Evolutionary conservation across 2,329 filamentous ascomycete genomes (phyloP), one percentile per base, ranked within the genome.

Genomic region (Monilinia vaccinii-corymbosi): DNA sequence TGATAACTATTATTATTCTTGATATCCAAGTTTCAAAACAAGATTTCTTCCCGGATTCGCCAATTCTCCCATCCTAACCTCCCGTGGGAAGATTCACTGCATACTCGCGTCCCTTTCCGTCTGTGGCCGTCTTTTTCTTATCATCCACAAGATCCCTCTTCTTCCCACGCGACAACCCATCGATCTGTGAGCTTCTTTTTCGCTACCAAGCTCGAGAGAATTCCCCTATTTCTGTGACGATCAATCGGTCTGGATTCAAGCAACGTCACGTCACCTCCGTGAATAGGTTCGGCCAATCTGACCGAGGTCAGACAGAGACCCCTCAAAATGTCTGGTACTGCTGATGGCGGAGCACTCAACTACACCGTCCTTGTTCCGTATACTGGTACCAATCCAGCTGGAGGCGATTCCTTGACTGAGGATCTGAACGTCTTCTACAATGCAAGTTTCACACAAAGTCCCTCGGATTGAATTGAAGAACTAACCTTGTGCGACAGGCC

Each of bases 381-480:
- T 72, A 85, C 85, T 74, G 77, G 76, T 62, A 79, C 81, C n/a
- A 70, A 68, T 21, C 71, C 75, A 38, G 84, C 80, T 8, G 85
- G 85, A 63, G 85, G 85, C 76, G 76, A 85, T 75, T 79, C 83
- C 25, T 73, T 80, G 58, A 76, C 74, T 1, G 74, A 83, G 62
- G 83, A 96, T 74, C 80, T 96, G 66, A 96, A 96, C 75, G 77
- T 92, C 68, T 95, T 84, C 75, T 96, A 96, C 76, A 82, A 90
- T 73, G 87, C 89, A 76, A 40, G 73, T 48, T 21, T 23, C 38
- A 2, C 8, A 16, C 23, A 36, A 40, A n/a, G 13, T 28, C n/a
- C 45, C 55, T 28, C 16, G 18, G 28, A 38, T 16, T 16, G 21
- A 31, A 40, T 16, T 25, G 61, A 79, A 91, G 73, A 84, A 87